Conservation (phyloP, 129 eudicot genomes). For the Apium graveolens region DNA sequence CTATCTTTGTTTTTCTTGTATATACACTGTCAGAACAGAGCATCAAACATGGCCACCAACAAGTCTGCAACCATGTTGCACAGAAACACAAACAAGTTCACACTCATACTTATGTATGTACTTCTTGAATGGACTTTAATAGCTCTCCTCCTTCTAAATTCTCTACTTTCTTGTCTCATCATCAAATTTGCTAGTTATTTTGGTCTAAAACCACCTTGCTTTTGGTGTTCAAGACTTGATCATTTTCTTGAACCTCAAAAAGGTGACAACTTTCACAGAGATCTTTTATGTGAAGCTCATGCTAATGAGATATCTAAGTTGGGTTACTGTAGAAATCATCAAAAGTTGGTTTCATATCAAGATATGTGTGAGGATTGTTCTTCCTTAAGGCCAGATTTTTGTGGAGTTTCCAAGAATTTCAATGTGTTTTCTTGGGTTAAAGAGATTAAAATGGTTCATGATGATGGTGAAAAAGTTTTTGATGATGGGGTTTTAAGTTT, state of each 20-base stretch:
- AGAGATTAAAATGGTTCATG: slow-evolving; percentile 33
- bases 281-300: slow-evolving; percentile 67
- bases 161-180: slow-evolving; percentile 64
- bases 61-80: slow-evolving; percentile 77
- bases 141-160: slow-evolving; percentile 56
- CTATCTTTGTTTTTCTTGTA: slow-evolving; percentile 2
- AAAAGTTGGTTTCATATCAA: slow-evolving; percentile 42
- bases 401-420: slow-evolving; percentile 24
- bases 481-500: slow-evolving; percentile 33
- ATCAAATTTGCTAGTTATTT: slow-evolving; percentile 59
- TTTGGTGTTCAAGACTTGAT: slow-evolving; percentile 62
- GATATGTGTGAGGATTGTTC: slow-evolving; percentile 76
- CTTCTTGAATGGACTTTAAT: slow-evolving; percentile 82
- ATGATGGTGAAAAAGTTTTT: slow-evolving; percentile 24
- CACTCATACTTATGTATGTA: slow-evolving; percentile 54
- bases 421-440: slow-evolving; percentile 33
- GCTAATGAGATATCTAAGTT: slow-evolving; percentile 50
- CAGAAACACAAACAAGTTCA: slow-evolving; percentile 63
- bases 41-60: slow-evolving; percentile 58
- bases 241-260: slow-evolving; percentile 43
- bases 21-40: slow-evolving; percentile 16
- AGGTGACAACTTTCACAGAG: slow-evolving; percentile 29
- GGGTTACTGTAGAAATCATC: slow-evolving; percentile 69
- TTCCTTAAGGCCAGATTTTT: slow-evolving; percentile 32
- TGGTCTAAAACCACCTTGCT: slow-evolving; percentile 71